Evolutionary conservation across 345 rosid species (phyloP).

Genomic region (Cardamine occulta): DNA sequence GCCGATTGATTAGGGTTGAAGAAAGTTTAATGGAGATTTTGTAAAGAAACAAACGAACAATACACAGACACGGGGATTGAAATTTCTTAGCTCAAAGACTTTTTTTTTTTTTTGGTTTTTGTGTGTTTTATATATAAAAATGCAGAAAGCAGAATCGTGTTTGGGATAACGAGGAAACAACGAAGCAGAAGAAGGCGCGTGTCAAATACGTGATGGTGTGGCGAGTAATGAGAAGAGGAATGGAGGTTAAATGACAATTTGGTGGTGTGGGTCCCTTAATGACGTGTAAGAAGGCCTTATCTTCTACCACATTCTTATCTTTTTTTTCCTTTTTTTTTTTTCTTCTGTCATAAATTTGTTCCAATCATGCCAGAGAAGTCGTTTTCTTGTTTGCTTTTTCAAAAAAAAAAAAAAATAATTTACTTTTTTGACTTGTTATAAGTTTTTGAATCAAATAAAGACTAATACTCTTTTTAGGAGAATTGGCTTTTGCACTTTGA

Average conservation of each 20-base stretch:
- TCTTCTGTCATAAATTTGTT: background rate
- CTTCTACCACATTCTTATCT: conserved; percentile 38
- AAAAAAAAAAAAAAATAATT: background rate
- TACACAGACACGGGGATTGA: conserved; percentile 7
- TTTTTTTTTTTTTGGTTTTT: background rate
- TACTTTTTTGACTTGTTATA: background rate
- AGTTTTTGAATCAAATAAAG: background rate
- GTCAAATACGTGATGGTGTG: background rate
- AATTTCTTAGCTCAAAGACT: background rate
- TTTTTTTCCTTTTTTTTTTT: no score
- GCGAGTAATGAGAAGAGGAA: conserved; percentile 10
- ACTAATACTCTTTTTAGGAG: background rate
- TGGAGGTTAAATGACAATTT: conserved; percentile 10
- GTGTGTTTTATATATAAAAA: background rate
- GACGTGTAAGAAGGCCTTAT: conserved; percentile 37
- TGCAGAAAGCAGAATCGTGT: conserved; percentile 13
- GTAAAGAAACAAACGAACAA: background rate
- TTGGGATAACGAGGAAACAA: conserved; percentile 27
- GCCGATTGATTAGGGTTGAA: conserved; percentile 10
- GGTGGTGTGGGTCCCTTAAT: conserved; percentile 26
- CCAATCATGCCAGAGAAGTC: conserved; percentile 34
- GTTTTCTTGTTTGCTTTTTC: conserved; percentile 28
- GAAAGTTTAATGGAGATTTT: conserved; percentile 3
- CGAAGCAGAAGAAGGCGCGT: conserved; percentile 9
- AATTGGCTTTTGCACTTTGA: background rate